phyloP scores from a whole-genome alignment of 2,329 filamentous ascomycete genomes.

The Aureobasidium sp. region DNA sequence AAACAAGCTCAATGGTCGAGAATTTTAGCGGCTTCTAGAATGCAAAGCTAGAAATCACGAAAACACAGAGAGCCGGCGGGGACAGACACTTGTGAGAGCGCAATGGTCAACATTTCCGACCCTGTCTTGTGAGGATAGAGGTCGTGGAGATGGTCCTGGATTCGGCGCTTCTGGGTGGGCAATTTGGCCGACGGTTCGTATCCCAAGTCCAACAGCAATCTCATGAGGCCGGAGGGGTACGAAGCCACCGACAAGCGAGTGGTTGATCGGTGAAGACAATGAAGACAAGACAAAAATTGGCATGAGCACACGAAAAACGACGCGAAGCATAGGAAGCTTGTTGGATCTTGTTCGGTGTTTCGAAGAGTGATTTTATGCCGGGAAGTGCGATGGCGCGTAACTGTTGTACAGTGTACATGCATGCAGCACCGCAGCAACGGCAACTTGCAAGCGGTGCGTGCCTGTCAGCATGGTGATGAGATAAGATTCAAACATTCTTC shows the following conservation, averaged over 20 bases:
- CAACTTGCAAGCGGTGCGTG: not conserved
- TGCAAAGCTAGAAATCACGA: not conserved
- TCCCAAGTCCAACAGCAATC: not conserved
- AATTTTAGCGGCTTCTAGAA: slow-evolving; percentile 1
- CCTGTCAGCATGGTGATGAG: not conserved
- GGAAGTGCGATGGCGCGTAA: not conserved
- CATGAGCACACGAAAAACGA: not conserved
- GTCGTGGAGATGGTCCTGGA: not conserved
- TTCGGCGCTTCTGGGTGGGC: not conserved
- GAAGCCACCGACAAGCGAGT: not conserved
- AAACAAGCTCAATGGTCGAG: slow-evolving; percentile 1
- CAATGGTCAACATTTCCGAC: not conserved
- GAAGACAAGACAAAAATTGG: not conserved
- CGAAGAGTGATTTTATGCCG: not conserved
- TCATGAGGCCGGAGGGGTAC: not conserved
- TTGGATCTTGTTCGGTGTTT: not conserved
- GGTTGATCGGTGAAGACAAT: not conserved
- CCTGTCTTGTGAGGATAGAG: not conserved
- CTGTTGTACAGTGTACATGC: not conserved
- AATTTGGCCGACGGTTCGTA: not conserved
- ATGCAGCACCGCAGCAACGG: slow-evolving; percentile 4
- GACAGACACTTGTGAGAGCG: not conserved
- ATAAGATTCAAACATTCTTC: not conserved
- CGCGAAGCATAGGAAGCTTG: not conserved
- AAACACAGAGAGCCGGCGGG: not conserved